Evolutionary conservation across 2,329 filamentous ascomycete species (phyloP).

Genomic region (Penicillium aurantiogriseum): DNA sequence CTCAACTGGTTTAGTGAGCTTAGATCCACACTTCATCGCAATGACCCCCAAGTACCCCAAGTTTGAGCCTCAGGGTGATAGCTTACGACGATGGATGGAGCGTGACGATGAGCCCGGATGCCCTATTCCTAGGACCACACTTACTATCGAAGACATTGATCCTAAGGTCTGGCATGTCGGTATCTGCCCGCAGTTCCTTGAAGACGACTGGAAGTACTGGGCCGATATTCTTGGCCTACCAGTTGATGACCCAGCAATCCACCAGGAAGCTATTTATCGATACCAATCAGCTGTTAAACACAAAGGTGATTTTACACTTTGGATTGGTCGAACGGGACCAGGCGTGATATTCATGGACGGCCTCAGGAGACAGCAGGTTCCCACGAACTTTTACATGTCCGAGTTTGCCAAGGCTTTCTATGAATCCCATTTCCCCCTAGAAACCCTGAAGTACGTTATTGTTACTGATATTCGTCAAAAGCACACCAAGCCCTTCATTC

Average conservation of each 20-base stretch:
- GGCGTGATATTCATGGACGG: slow-evolving; percentile 5
- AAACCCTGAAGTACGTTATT: neutral
- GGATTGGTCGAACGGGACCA: slow-evolving; percentile 2
- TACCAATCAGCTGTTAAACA: neutral
- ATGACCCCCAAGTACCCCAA: neutral
- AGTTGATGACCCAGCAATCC: neutral
- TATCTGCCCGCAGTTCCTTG: neutral
- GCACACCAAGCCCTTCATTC: neutral
- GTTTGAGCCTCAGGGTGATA: neutral
- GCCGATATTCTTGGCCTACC: neutral
- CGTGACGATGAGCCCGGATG: neutral
- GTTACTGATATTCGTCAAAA: neutral
- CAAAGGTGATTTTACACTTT: neutral
- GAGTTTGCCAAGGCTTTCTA: slow-evolving; percentile 3
- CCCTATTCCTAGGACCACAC: neutral
- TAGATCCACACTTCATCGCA: neutral
- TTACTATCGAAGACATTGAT: neutral
- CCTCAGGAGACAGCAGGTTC: neutral
- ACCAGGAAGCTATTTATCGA: neutral
- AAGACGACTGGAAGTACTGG: neutral
- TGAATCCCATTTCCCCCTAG: neutral
- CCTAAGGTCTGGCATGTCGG: neutral
- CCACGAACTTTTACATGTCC: neutral
- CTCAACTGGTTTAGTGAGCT: no score
- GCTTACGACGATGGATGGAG: neutral